Evolutionary conservation across 2,329 filamentous ascomycete genomes (phyloP), one percentile per base, ranked within the genome.

Genomic region (Colletotrichum filicis): DNA sequence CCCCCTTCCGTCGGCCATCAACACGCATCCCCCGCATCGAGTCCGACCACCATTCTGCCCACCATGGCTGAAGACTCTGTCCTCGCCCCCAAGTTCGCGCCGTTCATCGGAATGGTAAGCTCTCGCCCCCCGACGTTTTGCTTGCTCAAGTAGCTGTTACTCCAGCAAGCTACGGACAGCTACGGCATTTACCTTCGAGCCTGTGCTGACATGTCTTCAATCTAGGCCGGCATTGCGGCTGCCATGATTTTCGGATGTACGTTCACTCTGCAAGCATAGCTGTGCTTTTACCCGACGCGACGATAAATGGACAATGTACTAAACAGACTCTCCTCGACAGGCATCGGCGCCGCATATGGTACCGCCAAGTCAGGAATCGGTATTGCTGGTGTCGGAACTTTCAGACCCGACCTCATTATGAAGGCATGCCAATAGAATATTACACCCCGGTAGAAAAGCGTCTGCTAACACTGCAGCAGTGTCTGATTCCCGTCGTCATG

Each of bases 401-500:
- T 95, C 83, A 89, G 94, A 79, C 93, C 94, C 72, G 94, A 97
- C 82, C 87, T 97, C 76, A 97, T 97, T 84, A 97, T 97, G 94
- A 97, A 97, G 92, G 93, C 93, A 84, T 46, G 83, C 70, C 55
- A 37, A 16, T n/a, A 60, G 14, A 19, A 37, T 8, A 16, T 57
- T 37, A 19, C 16, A 42, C 9, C 11, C 26, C 67, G 22, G 32
- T 14, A 14, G 6, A 53, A 46, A 9, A 32, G 30, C 24, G 37
- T 12, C 55, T 4, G 58, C 66, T 71, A 62, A 64, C 49, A 19
- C 22, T 26, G 11, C 35, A 35, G 42, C 78, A 95, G 93, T 95
- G 93, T 70, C 87, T 96, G 66, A 95, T 96, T 77, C 94, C 94
- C 75, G 94, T 97, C 76, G 92, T 99, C 87, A 99, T 99, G 97